Evolutionary conservation across 2,329 filamentous ascomycete genomes (phyloP).

Genomic region (Aspergillus chevalieri): DNA sequence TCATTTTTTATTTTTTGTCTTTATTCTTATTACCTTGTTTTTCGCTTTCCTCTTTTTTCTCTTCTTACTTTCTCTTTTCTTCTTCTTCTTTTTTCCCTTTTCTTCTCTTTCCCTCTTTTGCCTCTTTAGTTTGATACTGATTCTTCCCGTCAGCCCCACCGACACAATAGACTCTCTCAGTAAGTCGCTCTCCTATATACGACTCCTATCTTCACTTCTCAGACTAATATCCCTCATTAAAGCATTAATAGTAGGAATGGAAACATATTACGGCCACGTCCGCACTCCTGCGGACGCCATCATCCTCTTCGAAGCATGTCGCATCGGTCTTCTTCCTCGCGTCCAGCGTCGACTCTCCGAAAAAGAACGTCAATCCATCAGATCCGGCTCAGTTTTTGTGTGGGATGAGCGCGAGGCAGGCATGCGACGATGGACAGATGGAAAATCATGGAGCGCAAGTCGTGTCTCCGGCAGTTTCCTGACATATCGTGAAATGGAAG

Average conservation of each 20-base stretch:
- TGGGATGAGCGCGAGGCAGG: conserved; percentile 98
- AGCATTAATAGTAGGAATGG: conserved; percentile 55
- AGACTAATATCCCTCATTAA: background rate
- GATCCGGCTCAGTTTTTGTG: conserved; percentile 96
- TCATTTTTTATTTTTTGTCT: conserved; percentile 4
- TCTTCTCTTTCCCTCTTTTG: conserved; percentile 5
- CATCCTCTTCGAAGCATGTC: conserved; percentile 95
- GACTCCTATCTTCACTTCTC: too few species aligned
- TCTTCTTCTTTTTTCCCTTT: conserved; percentile 8
- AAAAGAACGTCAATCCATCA: conserved; percentile 93
- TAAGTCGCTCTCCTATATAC: too few species aligned
- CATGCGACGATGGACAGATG: conserved; percentile 97
- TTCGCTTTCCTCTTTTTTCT: background rate
- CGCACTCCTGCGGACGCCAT: conserved; percentile 95
- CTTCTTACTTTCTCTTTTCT: conserved; percentile 14
- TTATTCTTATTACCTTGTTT: conserved; percentile 4
- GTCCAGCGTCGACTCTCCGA: conserved; percentile 91
- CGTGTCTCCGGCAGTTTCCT: conserved; percentile 95
- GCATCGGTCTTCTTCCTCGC: conserved; percentile 78
- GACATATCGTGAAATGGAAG: conserved; percentile 98
- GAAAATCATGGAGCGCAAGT: conserved; percentile 98
- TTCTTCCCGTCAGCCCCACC: conserved; percentile 4
- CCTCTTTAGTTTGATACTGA: conserved; percentile 8
- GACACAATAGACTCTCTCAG: too few species aligned
- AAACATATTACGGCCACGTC: conserved; percentile 93